Conservation (phyloP, 2,329 filamentous ascomycete genomes). For the Apiospora arundinis region DNA sequence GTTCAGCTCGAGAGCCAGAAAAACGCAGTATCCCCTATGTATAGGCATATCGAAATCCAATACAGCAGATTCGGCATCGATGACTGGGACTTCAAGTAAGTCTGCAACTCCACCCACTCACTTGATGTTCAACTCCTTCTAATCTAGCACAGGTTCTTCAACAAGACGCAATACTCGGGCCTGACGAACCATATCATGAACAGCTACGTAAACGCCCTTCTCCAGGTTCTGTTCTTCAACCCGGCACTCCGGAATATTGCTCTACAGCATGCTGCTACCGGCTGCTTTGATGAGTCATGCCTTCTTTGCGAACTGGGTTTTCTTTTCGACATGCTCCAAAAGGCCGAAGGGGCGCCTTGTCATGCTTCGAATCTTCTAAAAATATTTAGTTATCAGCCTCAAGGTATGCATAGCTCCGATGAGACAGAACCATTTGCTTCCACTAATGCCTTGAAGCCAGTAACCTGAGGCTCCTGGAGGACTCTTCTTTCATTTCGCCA, state of each 20-base stretch:
- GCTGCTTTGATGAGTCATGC: slow-evolving; percentile 83
- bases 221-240: slow-evolving; percentile 92
- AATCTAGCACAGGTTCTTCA: slow-evolving; percentile 74
- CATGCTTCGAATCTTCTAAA: slow-evolving; percentile 96
- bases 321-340: slow-evolving; percentile 97
- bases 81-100: slow-evolving; percentile 94
- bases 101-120: slow-evolving; percentile 23
- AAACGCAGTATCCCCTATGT: slow-evolving; percentile 85
- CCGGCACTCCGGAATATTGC: slow-evolving; percentile 87
- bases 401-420: slow-evolving; percentile 53
- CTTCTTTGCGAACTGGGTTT: slow-evolving; percentile 94
- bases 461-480: slow-evolving; percentile 82
- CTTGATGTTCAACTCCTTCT: slow-evolving; percentile 8
- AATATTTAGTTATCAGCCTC: slow-evolving; percentile 82
- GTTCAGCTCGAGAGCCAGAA: slow-evolving; percentile 76
- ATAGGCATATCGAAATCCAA: slow-evolving; percentile 95
- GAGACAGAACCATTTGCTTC: slow-evolving; percentile 30
- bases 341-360: slow-evolving; percentile 90
- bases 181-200: slow-evolving; percentile 96
- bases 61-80: slow-evolving; percentile 99
- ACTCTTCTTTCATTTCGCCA: slow-evolving; percentile 75
- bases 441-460: slow-evolving; percentile 54
- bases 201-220: slow-evolving; percentile 90
- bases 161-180: slow-evolving; percentile 89
- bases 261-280: slow-evolving; percentile 84